phyloP scores from a whole-genome alignment of 179 eudicot species.

The Camellia oleifera region DNA sequence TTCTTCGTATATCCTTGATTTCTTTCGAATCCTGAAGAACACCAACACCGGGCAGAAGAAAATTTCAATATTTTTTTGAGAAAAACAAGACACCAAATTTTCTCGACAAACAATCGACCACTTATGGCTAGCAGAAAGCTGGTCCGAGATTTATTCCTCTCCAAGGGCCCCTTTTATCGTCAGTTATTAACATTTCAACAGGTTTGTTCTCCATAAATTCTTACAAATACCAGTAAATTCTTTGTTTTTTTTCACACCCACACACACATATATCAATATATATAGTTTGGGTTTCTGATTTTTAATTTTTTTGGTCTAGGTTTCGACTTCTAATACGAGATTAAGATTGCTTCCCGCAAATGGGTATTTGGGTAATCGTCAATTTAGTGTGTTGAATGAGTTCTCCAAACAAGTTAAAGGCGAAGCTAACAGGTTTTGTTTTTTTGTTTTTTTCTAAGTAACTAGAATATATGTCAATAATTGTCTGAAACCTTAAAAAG shows the following conservation, averaged over 20 bases:
- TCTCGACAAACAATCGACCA: background rate
- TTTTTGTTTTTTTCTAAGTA: background rate
- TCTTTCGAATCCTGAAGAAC: background rate
- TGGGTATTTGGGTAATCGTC: constrained; percentile 44
- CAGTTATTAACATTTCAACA: constrained; percentile 33
- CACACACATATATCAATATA: no score
- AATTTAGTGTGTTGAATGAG: constrained; percentile 69
- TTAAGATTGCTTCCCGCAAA: constrained; percentile 26
- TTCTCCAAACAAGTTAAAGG: constrained; percentile 71
- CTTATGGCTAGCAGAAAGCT: constrained; percentile 69
- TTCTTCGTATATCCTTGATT: background rate
- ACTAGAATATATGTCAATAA: background rate
- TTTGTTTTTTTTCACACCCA: no score
- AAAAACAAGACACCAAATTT: background rate
- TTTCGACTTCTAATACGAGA: constrained; percentile 36
- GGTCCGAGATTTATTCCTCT: constrained; percentile 55
- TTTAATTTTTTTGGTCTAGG: constrained; percentile 7
- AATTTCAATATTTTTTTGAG: background rate
- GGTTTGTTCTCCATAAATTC: constrained; percentile 27
- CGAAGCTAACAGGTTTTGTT: constrained; percentile 56
- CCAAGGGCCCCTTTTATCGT: constrained; percentile 31
- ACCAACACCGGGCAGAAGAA: no score
- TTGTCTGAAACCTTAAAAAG: background rate
- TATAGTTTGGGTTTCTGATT: background rate
- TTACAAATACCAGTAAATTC: background rate